Evolutionary conservation across 2,329 filamentous ascomycete species (phyloP).

Genomic region (Exophiala sp.): DNA sequence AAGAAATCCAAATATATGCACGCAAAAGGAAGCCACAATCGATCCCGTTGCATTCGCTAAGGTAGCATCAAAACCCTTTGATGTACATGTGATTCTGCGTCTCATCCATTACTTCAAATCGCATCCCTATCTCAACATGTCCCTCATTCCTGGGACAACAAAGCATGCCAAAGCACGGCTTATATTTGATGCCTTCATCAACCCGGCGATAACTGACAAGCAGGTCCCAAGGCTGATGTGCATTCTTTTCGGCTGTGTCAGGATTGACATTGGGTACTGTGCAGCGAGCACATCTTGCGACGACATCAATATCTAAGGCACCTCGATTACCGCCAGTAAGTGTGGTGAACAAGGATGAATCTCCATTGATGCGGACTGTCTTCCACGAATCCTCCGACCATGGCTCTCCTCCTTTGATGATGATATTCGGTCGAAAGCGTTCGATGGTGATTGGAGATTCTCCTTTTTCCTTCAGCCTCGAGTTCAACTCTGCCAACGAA

Average conservation of each 20-base stretch:
- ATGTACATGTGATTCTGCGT: slow-evolving; percentile 56
- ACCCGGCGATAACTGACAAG: slow-evolving; percentile 59
- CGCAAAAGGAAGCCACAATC: too few species aligned
- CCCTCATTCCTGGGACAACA: slow-evolving; percentile 57
- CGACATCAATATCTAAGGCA: slow-evolving; percentile 52
- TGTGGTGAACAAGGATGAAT: slow-evolving; percentile 15
- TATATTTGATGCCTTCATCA: slow-evolving; percentile 59
- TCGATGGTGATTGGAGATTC: slow-evolving; percentile 55
- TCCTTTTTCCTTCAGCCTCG: slow-evolving; percentile 43
- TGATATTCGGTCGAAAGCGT: slow-evolving; percentile 62
- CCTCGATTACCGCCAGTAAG: slow-evolving; percentile 10
- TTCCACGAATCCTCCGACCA: slow-evolving; percentile 66
- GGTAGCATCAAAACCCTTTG: slow-evolving; percentile 33
- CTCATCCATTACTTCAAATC: slow-evolving; percentile 55
- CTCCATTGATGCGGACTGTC: slow-evolving; percentile 47
- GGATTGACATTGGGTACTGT: slow-evolving; percentile 65
- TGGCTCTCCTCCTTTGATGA: slow-evolving; percentile 52
- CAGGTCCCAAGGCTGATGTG: slow-evolving; percentile 59
- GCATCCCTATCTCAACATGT: slow-evolving; percentile 55
- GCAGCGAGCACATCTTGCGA: slow-evolving; percentile 58
- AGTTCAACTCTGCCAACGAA: slow-evolving; percentile 58
- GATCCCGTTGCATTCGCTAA: neutral
- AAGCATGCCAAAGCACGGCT: slow-evolving; percentile 66
- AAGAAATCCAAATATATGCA: too few species aligned
- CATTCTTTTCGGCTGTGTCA: slow-evolving; percentile 57